Conservation (phyloP, 129 eudicot genomes). For the Saussurea involucrata region DNA sequence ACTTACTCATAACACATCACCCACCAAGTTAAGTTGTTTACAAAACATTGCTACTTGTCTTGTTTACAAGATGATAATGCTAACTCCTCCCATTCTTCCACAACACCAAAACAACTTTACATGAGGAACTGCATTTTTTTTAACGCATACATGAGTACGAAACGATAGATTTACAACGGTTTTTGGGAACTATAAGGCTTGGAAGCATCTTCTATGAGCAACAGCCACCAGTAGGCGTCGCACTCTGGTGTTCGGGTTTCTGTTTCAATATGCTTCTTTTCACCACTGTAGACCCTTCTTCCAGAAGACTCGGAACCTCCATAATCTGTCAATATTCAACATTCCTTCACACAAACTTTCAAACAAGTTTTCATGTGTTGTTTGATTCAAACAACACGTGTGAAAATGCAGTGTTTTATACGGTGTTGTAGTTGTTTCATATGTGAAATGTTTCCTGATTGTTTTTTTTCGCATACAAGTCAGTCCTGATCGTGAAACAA, state of each 20-base stretch:
- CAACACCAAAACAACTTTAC: background rate
- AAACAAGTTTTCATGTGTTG: too few species aligned
- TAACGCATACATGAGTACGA: background rate
- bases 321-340: conserved; percentile 53
- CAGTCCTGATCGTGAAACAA: too few species aligned
- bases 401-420: too few species aligned
- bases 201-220: conserved; percentile 41
- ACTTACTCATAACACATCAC: background rate
- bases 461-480: too few species aligned
- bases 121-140: background rate
- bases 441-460: too few species aligned
- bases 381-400: too few species aligned
- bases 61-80: conserved; percentile 2
- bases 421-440: too few species aligned
- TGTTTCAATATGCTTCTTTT: conserved; percentile 76
- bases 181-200: background rate
- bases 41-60: conserved; percentile 64
- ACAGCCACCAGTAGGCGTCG: conserved; percentile 44
- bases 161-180: background rate
- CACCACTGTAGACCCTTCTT: conserved; percentile 78
- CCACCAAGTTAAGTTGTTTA: conserved; percentile 16
- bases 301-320: conserved; percentile 89
- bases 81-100: background rate
- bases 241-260: conserved; percentile 56
- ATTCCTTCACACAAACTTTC: background rate